phyloP scores from a whole-genome alignment of 495 filamentous ascomycete species.

The Aspergillus mulundensis region DNA sequence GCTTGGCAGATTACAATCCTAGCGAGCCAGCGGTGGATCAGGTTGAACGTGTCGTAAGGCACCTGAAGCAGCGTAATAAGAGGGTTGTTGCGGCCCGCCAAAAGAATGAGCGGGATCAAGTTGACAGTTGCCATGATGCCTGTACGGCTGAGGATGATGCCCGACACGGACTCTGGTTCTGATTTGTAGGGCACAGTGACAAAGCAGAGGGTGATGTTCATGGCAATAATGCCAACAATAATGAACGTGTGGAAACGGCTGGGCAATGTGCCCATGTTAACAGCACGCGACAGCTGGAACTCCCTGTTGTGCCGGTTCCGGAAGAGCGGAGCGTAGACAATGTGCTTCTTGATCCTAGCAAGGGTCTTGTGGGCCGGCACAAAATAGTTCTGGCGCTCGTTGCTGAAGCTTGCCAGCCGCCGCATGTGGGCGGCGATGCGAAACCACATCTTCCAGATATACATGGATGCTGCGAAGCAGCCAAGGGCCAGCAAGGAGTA shows the following conservation, averaged over 20 bases:
- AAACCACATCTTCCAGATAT: conserved; percentile 49
- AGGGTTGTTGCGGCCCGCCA: conserved; percentile 68
- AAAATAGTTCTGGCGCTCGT: conserved; percentile 66
- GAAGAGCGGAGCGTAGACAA: conserved; percentile 82
- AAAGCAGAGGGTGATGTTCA: conserved; percentile 75
- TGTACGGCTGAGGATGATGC: conserved; percentile 64
- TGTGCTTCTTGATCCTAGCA: conserved; percentile 69
- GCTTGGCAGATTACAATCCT: conserved; percentile 66
- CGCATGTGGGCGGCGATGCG: conserved; percentile 60
- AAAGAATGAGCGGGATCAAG: conserved; percentile 68
- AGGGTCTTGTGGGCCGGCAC: conserved; percentile 39
- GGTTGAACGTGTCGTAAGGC: conserved; percentile 74
- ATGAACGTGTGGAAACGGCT: conserved; percentile 76
- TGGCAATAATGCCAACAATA: conserved; percentile 64
- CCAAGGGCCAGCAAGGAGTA: conserved; percentile 47
- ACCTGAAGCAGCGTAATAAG: conserved; percentile 60
- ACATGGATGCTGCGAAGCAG: conserved; percentile 44
- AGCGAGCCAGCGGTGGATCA: conserved; percentile 76
- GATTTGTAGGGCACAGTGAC: conserved; percentile 59
- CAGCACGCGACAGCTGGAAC: conserved; percentile 67
- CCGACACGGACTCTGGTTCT: conserved; percentile 41
- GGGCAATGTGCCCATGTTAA: conserved; percentile 83
- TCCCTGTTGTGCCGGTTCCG: conserved; percentile 82
- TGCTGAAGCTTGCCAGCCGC: conserved; percentile 67
- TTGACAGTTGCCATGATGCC: conserved; percentile 74